Conservation (phyloP, 805 yeast species). For the Cyberlindnera mrakii region DNA sequence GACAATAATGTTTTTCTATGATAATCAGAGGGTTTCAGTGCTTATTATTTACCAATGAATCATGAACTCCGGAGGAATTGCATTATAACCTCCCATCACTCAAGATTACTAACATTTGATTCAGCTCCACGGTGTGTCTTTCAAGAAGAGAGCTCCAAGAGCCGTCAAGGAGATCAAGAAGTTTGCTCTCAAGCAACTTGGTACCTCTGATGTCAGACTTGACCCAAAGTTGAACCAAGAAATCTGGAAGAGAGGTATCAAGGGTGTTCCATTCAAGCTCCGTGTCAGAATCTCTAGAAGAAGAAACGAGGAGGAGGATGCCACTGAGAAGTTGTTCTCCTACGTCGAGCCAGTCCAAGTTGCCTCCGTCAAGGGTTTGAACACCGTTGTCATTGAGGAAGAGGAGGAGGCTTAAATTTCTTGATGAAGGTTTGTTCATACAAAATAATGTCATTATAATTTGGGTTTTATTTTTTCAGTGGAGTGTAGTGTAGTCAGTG, state of each 20-base stretch:
- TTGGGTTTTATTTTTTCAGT: constrained; percentile 1
- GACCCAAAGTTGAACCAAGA: constrained; percentile 98
- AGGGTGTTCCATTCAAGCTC: constrained; percentile 97
- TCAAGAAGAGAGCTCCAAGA: constrained; percentile 99
- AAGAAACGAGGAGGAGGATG: constrained; percentile 99
- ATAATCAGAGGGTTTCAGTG: no score
- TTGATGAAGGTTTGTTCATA: constrained; percentile 3
- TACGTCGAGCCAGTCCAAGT: constrained; percentile 96
- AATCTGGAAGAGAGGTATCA: constrained; percentile 99
- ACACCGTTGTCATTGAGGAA: constrained; percentile 91
- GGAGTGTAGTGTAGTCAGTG: constrained; percentile 4
- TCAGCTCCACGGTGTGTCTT: constrained; percentile 94
- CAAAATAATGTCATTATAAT: constrained; percentile 15
- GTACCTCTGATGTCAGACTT: constrained; percentile 97
- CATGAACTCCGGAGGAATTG: no score
- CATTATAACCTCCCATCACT: neutral
- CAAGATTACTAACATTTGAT: constrained; percentile 36
- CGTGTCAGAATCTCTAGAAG: constrained; percentile 98
- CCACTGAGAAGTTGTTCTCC: constrained; percentile 95
- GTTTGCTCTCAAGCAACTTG: constrained; percentile 98
- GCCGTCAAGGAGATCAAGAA: constrained; percentile 99
- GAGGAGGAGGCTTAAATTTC: constrained; percentile 30
- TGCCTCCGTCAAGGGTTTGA: constrained; percentile 93
- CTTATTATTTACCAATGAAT: no score
- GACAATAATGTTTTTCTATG: no score